Evolutionary conservation across 2,329 filamentous ascomycete species (phyloP).

Genomic region (Acrodontium crateriforme): DNA sequence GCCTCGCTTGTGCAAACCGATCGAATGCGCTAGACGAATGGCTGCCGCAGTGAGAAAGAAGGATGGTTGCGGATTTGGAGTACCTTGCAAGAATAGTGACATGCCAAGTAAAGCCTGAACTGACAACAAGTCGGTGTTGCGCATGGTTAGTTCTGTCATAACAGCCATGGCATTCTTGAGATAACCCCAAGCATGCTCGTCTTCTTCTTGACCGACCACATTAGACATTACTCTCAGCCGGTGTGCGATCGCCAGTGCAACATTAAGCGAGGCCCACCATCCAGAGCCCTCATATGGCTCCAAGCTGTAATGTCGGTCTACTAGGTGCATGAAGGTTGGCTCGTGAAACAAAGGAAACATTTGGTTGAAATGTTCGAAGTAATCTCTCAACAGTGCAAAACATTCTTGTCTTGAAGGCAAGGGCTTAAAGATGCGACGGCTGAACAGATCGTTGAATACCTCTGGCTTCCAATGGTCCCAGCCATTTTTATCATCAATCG

Average conservation of each 20-base stretch:
- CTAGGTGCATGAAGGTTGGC: constrained; percentile 94
- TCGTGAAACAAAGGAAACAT: constrained; percentile 97
- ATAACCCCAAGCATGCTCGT: constrained; percentile 88
- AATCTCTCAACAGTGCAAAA: constrained; percentile 77
- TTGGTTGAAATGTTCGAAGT: constrained; percentile 97
- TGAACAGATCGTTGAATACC: constrained; percentile 85
- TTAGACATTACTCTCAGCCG: constrained; percentile 92
- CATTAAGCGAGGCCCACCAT: constrained; percentile 97
- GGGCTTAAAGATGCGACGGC: constrained; percentile 66
- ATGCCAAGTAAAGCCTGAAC: constrained; percentile 90
- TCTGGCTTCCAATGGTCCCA: constrained; percentile 99
- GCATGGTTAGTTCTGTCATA: constrained; percentile 83
- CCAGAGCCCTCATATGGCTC: constrained; percentile 91
- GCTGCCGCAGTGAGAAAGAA: constrained; percentile 85
- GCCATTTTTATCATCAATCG: constrained; percentile 77
- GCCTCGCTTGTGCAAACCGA: constrained; percentile 86
- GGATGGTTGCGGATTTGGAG: constrained; percentile 87
- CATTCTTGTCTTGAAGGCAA: constrained; percentile 80
- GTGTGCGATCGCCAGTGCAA: constrained; percentile 84
- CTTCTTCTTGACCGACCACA: constrained; percentile 76
- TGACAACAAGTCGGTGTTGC: constrained; percentile 86
- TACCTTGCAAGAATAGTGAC: constrained; percentile 87
- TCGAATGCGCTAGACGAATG: constrained; percentile 80
- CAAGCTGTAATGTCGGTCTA: constrained; percentile 82
- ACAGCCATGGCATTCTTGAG: constrained; percentile 94